These are phyloP conservation scores for Phragmites australis DNA, from an alignment of 176 grass and related monocot species.

Conservation along the genomic window DNA sequence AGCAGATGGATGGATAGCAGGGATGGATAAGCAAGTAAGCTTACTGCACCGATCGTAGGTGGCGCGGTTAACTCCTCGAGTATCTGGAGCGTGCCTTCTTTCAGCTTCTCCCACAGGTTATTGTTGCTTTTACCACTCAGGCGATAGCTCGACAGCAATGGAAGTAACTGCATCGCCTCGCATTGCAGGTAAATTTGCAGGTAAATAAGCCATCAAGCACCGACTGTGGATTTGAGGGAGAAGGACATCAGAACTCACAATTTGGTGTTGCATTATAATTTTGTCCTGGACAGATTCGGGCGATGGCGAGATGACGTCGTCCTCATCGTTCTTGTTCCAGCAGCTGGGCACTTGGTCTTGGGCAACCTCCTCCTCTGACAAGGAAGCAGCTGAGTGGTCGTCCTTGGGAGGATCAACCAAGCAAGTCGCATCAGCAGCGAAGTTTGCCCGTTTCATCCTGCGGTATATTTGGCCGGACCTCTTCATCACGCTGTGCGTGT, in stretches of 20 bases:
- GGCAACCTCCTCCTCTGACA: no score
- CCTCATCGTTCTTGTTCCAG: constrained; percentile 22
- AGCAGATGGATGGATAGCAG: neutral
- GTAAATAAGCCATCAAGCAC: neutral
- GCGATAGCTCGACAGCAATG: constrained; percentile 24
- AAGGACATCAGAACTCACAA: neutral
- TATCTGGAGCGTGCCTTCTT: constrained; percentile 12
- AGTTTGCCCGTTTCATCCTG: neutral
- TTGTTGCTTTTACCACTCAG: neutral
- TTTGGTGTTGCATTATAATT: neutral
- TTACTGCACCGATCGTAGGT: constrained; percentile 62
- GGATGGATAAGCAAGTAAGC: neutral
- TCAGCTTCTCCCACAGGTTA: constrained; percentile 52
- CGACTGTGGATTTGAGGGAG: neutral
- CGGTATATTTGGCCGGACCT: constrained; percentile 40
- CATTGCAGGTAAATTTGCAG: neutral
- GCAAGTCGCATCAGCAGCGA: neutral
- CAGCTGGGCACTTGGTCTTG: neutral
- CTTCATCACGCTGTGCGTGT: constrained; percentile 62
- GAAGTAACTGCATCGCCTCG: neutral
- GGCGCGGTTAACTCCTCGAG: constrained; percentile 57
- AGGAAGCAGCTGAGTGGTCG: no score
- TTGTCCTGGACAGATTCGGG: constrained; percentile 27
- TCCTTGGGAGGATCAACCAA: neutral
- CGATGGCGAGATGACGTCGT: constrained; percentile 17